Evolutionary conservation across 257 asterid species (phyloP).

Genomic region (Nicotiana paniculata): DNA sequence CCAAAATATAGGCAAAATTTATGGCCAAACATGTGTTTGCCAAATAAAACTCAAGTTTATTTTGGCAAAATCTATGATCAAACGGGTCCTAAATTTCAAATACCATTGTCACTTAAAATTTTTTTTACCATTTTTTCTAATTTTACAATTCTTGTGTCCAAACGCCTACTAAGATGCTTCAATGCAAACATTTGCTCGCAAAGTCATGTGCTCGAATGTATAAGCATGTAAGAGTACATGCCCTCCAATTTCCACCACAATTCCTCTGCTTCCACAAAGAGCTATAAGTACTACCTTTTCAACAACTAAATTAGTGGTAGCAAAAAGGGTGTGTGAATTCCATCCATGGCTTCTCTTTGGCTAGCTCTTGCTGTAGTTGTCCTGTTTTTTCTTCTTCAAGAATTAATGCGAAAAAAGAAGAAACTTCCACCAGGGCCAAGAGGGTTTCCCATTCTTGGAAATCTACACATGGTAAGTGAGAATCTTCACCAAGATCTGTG

Average conservation of each 20-base stretch:
- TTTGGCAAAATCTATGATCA: too few relatives aligned
- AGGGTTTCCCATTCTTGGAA: background rate
- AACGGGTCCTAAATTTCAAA: too few relatives aligned
- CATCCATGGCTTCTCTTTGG: background rate
- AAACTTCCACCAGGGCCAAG: conserved; percentile 7
- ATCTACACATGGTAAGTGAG: background rate
- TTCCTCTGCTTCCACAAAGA: background rate
- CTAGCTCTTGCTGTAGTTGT: background rate
- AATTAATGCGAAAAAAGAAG: too few relatives aligned
- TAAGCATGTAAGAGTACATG: background rate
- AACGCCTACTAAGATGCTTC: too few relatives aligned
- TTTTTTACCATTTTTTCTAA: too few relatives aligned
- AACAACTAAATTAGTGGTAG: background rate
- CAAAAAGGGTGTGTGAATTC: background rate
- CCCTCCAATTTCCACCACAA: background rate
- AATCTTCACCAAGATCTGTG: background rate
- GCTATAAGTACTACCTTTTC: background rate
- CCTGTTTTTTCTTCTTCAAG: background rate
- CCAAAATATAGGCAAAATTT: too few relatives aligned
- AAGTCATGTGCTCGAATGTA: too few relatives aligned
- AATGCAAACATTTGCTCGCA: too few relatives aligned
- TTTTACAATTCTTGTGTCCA: too few relatives aligned
- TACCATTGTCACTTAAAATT: too few relatives aligned
- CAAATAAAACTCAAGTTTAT: too few relatives aligned
- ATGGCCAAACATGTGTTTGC: too few relatives aligned